Conservation (phyloP, 2,329 filamentous ascomycete genomes). For the Apiospora koreana region DNA sequence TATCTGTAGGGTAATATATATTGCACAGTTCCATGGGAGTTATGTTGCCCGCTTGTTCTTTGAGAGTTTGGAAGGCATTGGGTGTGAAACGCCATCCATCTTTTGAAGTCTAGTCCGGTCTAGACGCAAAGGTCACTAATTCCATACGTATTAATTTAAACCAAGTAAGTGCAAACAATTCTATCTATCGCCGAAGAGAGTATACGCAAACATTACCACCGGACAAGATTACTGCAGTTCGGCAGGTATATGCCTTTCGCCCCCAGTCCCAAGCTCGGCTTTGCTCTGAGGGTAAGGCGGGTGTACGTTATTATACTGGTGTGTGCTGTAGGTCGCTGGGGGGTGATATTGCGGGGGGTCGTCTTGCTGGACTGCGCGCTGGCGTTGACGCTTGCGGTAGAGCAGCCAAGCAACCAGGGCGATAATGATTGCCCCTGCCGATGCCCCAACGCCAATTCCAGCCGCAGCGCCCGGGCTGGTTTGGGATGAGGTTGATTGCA, state of each 20-base stretch:
- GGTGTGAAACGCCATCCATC: too few relatives aligned
- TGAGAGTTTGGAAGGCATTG: too few relatives aligned
- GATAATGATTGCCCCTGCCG: neutral
- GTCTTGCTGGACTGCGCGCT: neutral
- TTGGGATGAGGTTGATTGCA: neutral
- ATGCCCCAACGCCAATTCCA: neutral
- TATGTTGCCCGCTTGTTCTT: too few relatives aligned
- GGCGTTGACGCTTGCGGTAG: neutral
- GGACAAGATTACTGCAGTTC: neutral
- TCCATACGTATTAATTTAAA: neutral
- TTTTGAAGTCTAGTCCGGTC: too few relatives aligned
- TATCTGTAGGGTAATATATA: too few relatives aligned
- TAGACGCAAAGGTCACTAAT: too few relatives aligned
- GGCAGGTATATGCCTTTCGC: neutral
- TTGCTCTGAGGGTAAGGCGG: neutral
- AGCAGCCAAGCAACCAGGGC: neutral
- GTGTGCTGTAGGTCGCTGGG: neutral
- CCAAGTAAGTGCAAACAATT: neutral
- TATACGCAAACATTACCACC: neutral
- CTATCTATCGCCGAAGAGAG: neutral
- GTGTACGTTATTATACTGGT: neutral
- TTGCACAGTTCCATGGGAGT: too few relatives aligned
- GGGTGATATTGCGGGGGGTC: neutral
- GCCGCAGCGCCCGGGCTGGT: neutral
- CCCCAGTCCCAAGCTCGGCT: neutral